Base-by-base conservation (phyloP, 1,284 basidiomycete genomes). In the Trametes polyzona region DNA sequence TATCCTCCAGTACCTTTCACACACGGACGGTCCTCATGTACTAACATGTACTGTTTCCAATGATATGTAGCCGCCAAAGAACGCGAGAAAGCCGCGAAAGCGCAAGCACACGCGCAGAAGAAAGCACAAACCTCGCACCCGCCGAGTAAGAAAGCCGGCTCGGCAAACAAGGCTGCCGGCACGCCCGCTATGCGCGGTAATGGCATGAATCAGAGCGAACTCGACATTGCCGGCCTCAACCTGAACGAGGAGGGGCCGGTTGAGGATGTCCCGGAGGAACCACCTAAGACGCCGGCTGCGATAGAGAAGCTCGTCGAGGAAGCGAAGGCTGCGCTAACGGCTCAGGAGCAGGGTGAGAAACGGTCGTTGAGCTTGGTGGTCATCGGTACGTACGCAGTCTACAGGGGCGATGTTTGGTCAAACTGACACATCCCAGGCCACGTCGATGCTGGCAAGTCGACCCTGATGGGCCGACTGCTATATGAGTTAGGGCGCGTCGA, bases 381-480 rank as follows among this genome's bases (percentile, higher is more conserved):
- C 36, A 90, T 99, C 49, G 96, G 96, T 96, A 71, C 65, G 84
- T 76, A 37, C 64, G 57, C 19, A 23, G 49, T 55, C 11, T 27
- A n/a, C n/a, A n/a, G n/a, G n/a, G n/a, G n/a, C 29, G 17, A n/a
- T 11, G 5, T 12, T 29, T n/a, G 32, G 2, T 29, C 36, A 17
- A 6, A 51, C 14, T n/a, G 2, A 11, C 12, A 7, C 14, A 1
- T 14, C 55, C 12, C 66, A 95, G 96, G 96, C 23, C 96, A 99
- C 69, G 96, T 99, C 58, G 96, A 99, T 74, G 96, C 97, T 14
- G 96, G 96, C 47, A 99, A 99, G 74, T 98, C 96, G 10, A 99
- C 96, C 0, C 74, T 99, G 41, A 98, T 98, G 95, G 96, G 96
- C 0, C 81, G 96, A 50, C 71, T 99, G 60, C 72, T 99, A 41